These are phyloP conservation scores for Sporisorium scitamineum DNA, from an alignment of 1,284 basidiomycete species.

Conservation along the genomic window DNA sequence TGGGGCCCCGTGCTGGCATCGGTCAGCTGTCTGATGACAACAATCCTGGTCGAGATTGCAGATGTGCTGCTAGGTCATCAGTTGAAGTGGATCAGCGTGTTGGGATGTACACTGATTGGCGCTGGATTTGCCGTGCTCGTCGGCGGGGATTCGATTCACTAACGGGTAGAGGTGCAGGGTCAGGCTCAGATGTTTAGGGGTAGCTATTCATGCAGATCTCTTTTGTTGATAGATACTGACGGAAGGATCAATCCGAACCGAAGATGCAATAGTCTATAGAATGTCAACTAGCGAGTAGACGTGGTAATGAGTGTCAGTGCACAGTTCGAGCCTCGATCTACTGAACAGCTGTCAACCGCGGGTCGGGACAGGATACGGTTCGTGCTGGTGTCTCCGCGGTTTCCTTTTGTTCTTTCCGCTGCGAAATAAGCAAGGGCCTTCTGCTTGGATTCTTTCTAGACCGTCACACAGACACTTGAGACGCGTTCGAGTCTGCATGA, in stretches of 20 bases:
- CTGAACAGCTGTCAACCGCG: not conserved
- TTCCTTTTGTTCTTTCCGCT: not conserved
- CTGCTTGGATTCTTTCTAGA: not conserved
- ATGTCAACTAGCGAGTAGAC: not conserved
- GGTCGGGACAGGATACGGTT: not conserved
- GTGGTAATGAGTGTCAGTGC: not conserved
- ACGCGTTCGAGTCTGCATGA: not conserved
- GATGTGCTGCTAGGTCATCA: slow-evolving; percentile 58
- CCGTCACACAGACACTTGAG: not conserved
- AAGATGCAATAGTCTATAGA: not conserved
- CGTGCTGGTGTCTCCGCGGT: not conserved
- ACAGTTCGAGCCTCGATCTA: slow-evolving; percentile 7
- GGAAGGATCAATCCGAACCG: not conserved
- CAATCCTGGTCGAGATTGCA: slow-evolving; percentile 62
- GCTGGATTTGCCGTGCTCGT: slow-evolving; percentile 62
- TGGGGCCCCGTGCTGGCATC: slow-evolving; percentile 68
- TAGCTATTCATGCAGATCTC: too few species aligned
- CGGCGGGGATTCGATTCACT: slow-evolving; percentile 40
- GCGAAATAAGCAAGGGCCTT: not conserved
- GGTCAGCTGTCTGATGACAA: slow-evolving; percentile 66
- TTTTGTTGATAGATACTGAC: not conserved
- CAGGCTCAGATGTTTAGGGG: not conserved
- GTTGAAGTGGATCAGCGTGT: slow-evolving; percentile 57
- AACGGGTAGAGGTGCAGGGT: not conserved
- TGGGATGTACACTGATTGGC: slow-evolving; percentile 60